Base-by-base conservation (phyloP, 768 basidiomycete genomes). In the Boletus eberwhitei region DNA sequence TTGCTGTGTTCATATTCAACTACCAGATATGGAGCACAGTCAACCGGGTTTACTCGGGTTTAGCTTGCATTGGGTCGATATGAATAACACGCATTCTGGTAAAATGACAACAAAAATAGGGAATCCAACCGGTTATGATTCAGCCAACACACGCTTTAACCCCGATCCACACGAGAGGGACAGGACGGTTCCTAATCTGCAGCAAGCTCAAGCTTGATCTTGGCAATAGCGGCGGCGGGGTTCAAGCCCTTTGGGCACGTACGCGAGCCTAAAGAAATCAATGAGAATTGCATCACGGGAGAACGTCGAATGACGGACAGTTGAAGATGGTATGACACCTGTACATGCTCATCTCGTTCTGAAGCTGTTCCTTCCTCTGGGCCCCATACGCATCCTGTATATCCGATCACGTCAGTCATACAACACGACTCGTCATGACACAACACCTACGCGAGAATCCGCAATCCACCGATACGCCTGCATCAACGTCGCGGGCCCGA, bases 301-400 rank as follows among this genome's bases (percentile, higher is more conserved):
- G 22, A 21, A 1, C 17, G 37, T n/a, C 22, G 7, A 16, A 32
- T 36, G 43, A 71, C 80, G 29, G 53, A 89, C 93, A 93, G 75
- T 97, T 97, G 80, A 98, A 97, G 76, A 97, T 98, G 46, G 96
- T 98, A 75, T 98, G 96, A 79, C 96, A 98, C 54, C 96, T 85
- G 78, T 97, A 99, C 71, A 99, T 74, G 68, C 92, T 94, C 81
- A 98, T 80, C 66, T 93, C 88, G 74, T 99, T 99, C 75, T 98
- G 91, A 61, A 99, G 79, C 65, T 85, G 86, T 69, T 94, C 93
- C 79, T 88, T 93, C 55, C 96, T 83, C 67, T 93, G 79, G 2
- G 84, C 81, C 12, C 80, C 81, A 67, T 90, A 80, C 21, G 85
- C 71, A 70, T 98, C 96, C 87, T 92, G 61, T 8, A 37, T 14